Percentiles rank a stretch among this genome's conserved stretches.
Evolutionary conservation across 2,329 filamentous ascomycete species (phyloP).

Genomic region (Alternaria triticina): DNA sequence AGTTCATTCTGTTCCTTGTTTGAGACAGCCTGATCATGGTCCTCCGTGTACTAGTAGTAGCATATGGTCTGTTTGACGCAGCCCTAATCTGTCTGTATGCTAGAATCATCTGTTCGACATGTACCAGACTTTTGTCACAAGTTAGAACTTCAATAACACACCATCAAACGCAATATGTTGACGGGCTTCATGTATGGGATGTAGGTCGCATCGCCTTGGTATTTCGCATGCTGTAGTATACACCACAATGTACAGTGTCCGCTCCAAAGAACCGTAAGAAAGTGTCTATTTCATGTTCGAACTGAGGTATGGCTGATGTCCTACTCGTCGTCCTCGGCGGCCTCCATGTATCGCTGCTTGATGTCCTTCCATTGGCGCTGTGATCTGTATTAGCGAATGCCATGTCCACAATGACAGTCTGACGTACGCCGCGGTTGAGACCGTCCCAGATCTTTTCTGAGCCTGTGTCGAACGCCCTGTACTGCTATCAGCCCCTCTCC

Average conservation of each 20-base stretch:
- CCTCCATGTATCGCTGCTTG: conserved; percentile 82
- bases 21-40: background rate
- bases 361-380: conserved; percentile 99
- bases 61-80: background rate
- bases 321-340: conserved; percentile 67
- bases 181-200: background rate
- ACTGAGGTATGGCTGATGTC: conserved; percentile 11
- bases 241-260: conserved; percentile 44
- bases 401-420: background rate
- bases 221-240: conserved; percentile 43
- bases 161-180: background rate
- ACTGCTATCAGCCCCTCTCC: conserved; percentile 27
- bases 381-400: conserved; percentile 27
- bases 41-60: background rate
- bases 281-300: conserved; percentile 25
- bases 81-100: background rate
- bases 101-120: background rate
- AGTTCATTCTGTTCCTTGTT: background rate
- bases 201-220: conserved; percentile 20
- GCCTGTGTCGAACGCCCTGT: conserved; percentile 79
- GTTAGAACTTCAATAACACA: background rate
- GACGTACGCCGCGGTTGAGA: conserved; percentile 81
- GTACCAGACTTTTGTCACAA: background rate
- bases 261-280: conserved; percentile 21
- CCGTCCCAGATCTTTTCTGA: conserved; percentile 90